phyloP scores from a whole-genome alignment of 2,329 filamentous ascomycete species.

The Emergomyces orientalis region DNA sequence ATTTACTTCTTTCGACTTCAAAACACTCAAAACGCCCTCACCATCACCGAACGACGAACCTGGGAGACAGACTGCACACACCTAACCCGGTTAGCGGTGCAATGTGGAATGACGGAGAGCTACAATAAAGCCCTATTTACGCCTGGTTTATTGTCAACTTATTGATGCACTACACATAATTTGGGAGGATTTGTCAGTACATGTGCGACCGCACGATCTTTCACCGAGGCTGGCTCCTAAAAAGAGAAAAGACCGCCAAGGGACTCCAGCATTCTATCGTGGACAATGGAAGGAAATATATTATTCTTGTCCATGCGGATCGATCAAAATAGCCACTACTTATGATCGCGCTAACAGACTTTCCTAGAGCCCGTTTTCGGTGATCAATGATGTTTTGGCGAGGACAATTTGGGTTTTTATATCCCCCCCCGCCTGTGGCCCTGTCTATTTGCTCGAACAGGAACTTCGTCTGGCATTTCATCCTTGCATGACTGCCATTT shows the following conservation, averaged over 20 bases:
- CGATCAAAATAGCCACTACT: neutral
- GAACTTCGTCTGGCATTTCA: neutral
- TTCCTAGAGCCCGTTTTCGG: neutral
- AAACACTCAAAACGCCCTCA: no score
- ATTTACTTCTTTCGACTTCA: constrained; percentile 2
- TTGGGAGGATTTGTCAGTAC: neutral
- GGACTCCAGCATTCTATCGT: neutral
- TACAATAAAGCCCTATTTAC: neutral
- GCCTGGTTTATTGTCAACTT: neutral
- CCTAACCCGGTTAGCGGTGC: neutral
- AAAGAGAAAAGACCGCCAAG: neutral
- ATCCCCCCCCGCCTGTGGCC: neutral
- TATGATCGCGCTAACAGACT: neutral
- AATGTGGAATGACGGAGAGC: neutral
- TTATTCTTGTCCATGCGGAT: neutral
- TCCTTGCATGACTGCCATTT: neutral
- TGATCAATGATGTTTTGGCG: neutral
- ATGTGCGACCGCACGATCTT: neutral
- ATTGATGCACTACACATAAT: neutral
- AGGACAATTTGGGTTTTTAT: neutral
- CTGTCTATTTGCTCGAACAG: neutral
- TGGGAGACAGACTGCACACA: neutral
- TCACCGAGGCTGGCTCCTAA: neutral
- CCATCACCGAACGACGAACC: no score
- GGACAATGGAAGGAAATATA: neutral